phyloP scores from a whole-genome alignment of 768 basidiomycete genomes.

The Mycena maculata region DNA sequence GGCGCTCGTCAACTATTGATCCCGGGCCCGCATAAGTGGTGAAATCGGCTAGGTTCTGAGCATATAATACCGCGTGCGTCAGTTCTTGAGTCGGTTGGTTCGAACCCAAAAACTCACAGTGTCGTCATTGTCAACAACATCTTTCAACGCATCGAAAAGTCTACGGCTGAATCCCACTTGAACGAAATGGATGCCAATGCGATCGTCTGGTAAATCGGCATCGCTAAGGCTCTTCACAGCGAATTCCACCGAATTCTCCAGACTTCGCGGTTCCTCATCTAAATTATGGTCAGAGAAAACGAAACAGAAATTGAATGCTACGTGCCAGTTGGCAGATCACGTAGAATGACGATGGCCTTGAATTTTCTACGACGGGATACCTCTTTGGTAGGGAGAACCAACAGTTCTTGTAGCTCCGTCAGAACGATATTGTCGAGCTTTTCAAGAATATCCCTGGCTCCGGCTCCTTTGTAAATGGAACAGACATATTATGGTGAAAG shows the following conservation, averaged over 20 bases:
- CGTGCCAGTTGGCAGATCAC: conserved; percentile 1
- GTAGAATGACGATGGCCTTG: not conserved
- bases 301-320: conserved; percentile 1
- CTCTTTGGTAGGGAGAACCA: not conserved
- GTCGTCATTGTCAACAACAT: conserved; percentile 3
- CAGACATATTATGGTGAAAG: not conserved
- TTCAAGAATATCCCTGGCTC: conserved; percentile 3
- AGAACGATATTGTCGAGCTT: conserved; percentile 8
- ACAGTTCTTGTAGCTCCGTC: conserved; percentile 7
- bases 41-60: not conserved
- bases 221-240: not conserved
- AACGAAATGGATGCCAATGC: conserved; percentile 3
- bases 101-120: not conserved
- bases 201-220: not conserved
- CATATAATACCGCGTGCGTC: not conserved
- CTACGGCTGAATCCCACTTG: conserved; percentile 15
- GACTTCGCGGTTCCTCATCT: conserved; percentile 4
- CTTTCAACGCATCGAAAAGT: conserved; percentile 5
- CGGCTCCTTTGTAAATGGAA: not conserved
- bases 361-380: not conserved
- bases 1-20: not conserved
- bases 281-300: conserved; percentile 4
- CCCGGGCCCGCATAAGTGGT: not conserved
- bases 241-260: conserved; percentile 12
- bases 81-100: not conserved